A percentile compares a stretch with the other conserved stretches of the same genome.
Conservation (phyloP, 495 filamentous ascomycete species). For the Chaetomidium leptoderma region DNA sequence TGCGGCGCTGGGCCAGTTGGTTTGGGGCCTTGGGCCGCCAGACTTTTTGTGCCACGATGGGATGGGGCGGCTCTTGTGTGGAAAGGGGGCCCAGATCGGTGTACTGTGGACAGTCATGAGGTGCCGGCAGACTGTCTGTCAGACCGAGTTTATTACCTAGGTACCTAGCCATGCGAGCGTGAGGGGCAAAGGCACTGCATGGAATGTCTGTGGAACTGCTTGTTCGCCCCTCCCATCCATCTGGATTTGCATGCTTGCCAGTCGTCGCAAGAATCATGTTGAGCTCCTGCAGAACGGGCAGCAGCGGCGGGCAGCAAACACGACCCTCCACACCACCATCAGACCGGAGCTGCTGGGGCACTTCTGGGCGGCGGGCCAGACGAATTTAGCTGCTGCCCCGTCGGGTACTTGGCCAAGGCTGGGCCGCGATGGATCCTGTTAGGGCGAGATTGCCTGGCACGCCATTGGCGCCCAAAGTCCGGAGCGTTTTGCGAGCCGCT, state of each 20-base stretch:
- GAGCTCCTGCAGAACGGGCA: background rate
- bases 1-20: background rate
- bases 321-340: too few species aligned
- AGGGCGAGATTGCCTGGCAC: background rate
- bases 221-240: too few species aligned
- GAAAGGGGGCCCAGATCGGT: too few species aligned
- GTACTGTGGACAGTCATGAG: too few species aligned
- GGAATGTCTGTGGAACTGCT: background rate
- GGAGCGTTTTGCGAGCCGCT: background rate
- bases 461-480: slow-evolving; percentile 4
- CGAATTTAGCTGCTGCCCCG: background rate
- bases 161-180: too few species aligned
- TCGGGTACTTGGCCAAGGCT: slow-evolving; percentile 16
- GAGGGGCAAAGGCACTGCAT: background rate
- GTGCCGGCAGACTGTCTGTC: too few species aligned
- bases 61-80: background rate
- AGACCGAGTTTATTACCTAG: too few species aligned
- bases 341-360: background rate
- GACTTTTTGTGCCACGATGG: background rate
- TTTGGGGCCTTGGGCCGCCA: slow-evolving; percentile 15
- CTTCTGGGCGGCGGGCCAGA: slow-evolving; percentile 18
- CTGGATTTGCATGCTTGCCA: too few species aligned
- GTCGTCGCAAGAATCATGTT: background rate
- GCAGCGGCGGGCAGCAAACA: background rate
- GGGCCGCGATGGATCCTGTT: slow-evolving; percentile 25